phyloP scores from a whole-genome alignment of 2,329 filamentous ascomycete genomes.

The Microcyclospora pomicola region DNA sequence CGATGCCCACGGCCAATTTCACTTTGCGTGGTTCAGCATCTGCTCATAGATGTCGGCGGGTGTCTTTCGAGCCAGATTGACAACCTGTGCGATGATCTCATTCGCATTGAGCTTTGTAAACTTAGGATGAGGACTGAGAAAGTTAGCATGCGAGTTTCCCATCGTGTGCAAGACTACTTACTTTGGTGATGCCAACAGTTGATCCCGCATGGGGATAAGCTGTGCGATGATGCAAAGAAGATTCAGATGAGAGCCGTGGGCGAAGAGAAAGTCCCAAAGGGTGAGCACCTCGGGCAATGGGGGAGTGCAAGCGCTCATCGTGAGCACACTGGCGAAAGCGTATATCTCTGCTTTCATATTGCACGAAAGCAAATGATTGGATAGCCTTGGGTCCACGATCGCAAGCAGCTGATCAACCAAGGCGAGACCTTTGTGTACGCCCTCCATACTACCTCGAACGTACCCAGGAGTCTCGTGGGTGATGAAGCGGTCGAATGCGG shows the following conservation, averaged over 20 bases:
- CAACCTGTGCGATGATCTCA: slow-evolving; percentile 44
- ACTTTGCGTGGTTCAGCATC: slow-evolving; percentile 76
- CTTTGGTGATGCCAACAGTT: slow-evolving; percentile 74
- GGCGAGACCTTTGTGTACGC: slow-evolving; percentile 80
- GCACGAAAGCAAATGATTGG: slow-evolving; percentile 69
- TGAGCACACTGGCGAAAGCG: slow-evolving; percentile 88
- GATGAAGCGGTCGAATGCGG: slow-evolving; percentile 76
- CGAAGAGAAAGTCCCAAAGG: slow-evolving; percentile 95
- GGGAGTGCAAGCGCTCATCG: slow-evolving; percentile 88
- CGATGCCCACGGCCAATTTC: slow-evolving; percentile 12
- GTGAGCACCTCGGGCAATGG: slow-evolving; percentile 84
- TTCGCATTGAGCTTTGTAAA: slow-evolving; percentile 21
- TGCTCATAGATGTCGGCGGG: slow-evolving; percentile 82
- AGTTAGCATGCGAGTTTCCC: too few species aligned
- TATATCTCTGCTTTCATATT: slow-evolving; percentile 88
- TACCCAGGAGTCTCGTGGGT: slow-evolving; percentile 84
- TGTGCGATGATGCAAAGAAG: slow-evolving; percentile 95
- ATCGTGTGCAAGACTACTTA: slow-evolving; percentile 28
- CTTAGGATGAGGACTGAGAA: slow-evolving; percentile 58
- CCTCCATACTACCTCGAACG: slow-evolving; percentile 91
- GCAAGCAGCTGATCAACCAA: slow-evolving; percentile 85
- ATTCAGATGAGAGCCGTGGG: slow-evolving; percentile 88
- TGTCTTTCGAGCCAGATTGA: slow-evolving; percentile 78
- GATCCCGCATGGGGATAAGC: slow-evolving; percentile 72
- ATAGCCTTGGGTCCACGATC: slow-evolving; percentile 81